A percentile compares a stretch with the other conserved stretches of the same genome.
Evolutionary conservation across 1,284 basidiomycete genomes (phyloP).

Genomic region (Sphagnurus paluster): DNA sequence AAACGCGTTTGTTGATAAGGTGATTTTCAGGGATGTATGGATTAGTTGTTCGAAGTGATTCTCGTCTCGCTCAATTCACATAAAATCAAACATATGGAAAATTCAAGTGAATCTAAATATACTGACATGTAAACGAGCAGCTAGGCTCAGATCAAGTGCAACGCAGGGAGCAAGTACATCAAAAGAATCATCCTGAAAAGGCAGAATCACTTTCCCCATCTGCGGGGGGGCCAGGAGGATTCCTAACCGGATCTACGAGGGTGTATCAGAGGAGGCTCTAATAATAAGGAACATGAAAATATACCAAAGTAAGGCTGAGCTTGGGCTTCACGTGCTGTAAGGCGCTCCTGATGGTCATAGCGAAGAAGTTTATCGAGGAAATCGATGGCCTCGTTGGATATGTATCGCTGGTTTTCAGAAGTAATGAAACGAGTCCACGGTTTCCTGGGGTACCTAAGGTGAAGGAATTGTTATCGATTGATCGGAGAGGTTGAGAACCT

Average conservation of each 20-base stretch:
- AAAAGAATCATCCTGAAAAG: conserved; percentile 43
- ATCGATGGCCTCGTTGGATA: conserved; percentile 98
- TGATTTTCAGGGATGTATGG: background rate
- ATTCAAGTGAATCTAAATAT: conserved; percentile 21
- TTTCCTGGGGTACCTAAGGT: conserved; percentile 81
- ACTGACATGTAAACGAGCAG: conserved; percentile 22
- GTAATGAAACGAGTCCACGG: conserved; percentile 94
- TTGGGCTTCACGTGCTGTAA: conserved; percentile 92
- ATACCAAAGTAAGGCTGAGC: conserved; percentile 87
- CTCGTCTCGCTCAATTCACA: conserved; percentile 1
- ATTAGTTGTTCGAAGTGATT: background rate
- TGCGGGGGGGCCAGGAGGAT: conserved; percentile 46
- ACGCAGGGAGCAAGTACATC: conserved; percentile 30
- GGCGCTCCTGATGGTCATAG: conserved; percentile 96
- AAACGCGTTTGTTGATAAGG: too few species aligned
- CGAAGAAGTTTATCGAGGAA: conserved; percentile 94
- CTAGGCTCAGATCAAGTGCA: conserved; percentile 19
- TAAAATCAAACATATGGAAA: conserved; percentile 10
- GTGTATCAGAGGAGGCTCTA: conserved; percentile 7
- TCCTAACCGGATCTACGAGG: conserved; percentile 59
- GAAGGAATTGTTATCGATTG: conserved; percentile 8
- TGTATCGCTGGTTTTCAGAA: conserved; percentile 94
- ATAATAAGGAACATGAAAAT: conserved; percentile 10
- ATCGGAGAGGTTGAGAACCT: conserved; percentile 11
- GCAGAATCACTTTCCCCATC: conserved; percentile 78